phyloP scores from a whole-genome alignment of 2,329 filamentous ascomycete species.

The Verticillium nubilum region DNA sequence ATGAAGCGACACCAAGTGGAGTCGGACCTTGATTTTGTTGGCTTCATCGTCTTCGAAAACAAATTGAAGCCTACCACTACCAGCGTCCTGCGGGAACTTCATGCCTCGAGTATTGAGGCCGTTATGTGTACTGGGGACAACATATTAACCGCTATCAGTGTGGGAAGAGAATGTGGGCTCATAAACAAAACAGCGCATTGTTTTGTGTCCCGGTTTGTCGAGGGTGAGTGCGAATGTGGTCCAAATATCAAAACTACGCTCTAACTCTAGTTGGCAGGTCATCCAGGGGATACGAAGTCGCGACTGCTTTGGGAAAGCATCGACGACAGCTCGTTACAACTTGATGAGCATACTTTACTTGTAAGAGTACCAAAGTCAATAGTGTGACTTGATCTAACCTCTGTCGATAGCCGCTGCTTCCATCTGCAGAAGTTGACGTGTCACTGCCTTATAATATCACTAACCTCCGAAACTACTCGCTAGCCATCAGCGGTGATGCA shows the following conservation, averaged over 20 bases:
- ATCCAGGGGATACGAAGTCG: slow-evolving; percentile 67
- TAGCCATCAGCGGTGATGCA: slow-evolving; percentile 87
- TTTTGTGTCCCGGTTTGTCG: slow-evolving; percentile 83
- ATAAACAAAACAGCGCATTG: slow-evolving; percentile 79
- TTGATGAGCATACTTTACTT: slow-evolving; percentile 74
- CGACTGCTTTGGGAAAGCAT: slow-evolving; percentile 87
- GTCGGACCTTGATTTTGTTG: slow-evolving; percentile 76
- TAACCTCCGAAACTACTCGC: slow-evolving; percentile 76
- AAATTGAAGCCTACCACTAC: slow-evolving; percentile 89
- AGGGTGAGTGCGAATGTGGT: slow-evolving; percentile 43
- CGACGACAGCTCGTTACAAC: slow-evolving; percentile 72
- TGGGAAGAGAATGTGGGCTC: slow-evolving; percentile 82
- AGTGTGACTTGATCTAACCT: not conserved
- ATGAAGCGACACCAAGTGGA: slow-evolving; percentile 86
- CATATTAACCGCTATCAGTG: slow-evolving; percentile 92
- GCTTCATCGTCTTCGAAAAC: slow-evolving; percentile 98
- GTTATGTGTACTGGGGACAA: slow-evolving; percentile 99
- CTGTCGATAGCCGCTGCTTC: slow-evolving; percentile 58
- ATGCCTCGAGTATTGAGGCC: slow-evolving; percentile 75
- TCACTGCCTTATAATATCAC: slow-evolving; percentile 82
- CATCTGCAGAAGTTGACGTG: slow-evolving; percentile 66
- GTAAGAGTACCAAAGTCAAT: slow-evolving; percentile 30
- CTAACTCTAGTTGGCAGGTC: slow-evolving; percentile 37
- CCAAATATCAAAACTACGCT: not conserved
- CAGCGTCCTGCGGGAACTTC: slow-evolving; percentile 74